A percentile compares a stretch with the other conserved stretches of the same genome.
Evolutionary conservation across 495 filamentous ascomycete species (phyloP).

Genomic region (Xylaria cubensis): DNA sequence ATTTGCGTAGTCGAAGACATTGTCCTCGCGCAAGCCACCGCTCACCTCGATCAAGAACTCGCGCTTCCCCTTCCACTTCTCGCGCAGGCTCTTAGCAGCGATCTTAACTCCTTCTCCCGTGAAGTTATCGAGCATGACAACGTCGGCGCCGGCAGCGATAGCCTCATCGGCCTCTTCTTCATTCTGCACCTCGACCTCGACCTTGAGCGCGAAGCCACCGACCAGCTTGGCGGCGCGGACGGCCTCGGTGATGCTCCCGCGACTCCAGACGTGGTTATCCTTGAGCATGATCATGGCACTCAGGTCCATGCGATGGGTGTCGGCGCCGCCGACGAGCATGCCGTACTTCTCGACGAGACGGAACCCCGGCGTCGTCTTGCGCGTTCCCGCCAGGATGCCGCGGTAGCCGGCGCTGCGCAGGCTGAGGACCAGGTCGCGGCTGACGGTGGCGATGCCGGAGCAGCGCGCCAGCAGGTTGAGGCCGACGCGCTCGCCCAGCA

Average conservation of each 20-base stretch:
- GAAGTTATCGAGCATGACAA: constrained; percentile 98
- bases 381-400: constrained; percentile 88
- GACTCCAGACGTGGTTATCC: constrained; percentile 96
- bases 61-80: constrained; percentile 71
- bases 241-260: constrained; percentile 81
- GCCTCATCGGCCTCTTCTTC: constrained; percentile 90
- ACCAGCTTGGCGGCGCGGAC: constrained; percentile 83
- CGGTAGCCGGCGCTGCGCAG: constrained; percentile 70
- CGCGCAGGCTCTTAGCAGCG: constrained; percentile 74
- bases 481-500: constrained; percentile 91
- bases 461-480: constrained; percentile 91
- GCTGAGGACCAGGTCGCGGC: constrained; percentile 54
- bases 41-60: constrained; percentile 87
- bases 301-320: constrained; percentile 90
- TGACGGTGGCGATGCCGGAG: constrained; percentile 87
- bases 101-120: constrained; percentile 72
- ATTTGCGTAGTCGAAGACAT: constrained; percentile 80
- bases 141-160: constrained; percentile 86
- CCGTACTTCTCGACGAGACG: constrained; percentile 97
- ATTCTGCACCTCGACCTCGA: constrained; percentile 93
- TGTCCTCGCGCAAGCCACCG: constrained; percentile 85
- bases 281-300: constrained; percentile 98
- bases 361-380: constrained; percentile 97
- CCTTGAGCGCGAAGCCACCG: constrained; percentile 88
- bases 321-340: constrained; percentile 90